A percentile compares a stretch with the other conserved stretches of the same genome.
Evolutionary conservation across 1,284 basidiomycete genomes (phyloP).

Genomic region (Ustilago shanxiensis): DNA sequence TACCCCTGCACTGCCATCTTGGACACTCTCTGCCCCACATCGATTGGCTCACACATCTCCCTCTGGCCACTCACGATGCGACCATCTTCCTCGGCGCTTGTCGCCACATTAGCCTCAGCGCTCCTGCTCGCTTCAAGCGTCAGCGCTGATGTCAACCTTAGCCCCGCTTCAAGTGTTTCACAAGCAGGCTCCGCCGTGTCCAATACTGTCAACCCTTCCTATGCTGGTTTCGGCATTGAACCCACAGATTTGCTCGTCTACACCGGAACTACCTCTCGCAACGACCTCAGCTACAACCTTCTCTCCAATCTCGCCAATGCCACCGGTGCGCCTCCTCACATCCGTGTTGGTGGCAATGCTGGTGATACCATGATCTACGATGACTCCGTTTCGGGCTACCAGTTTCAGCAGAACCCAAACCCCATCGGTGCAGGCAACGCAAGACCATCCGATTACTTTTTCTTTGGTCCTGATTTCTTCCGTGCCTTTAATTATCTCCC

Average conservation of each 20-base stretch:
- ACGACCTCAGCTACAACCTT: slow-evolving; percentile 55
- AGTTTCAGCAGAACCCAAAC: slow-evolving; percentile 33
- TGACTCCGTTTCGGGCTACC: slow-evolving; percentile 19
- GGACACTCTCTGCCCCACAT: not conserved
- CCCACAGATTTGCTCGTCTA: slow-evolving; percentile 54
- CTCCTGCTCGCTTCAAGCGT: slow-evolving; percentile 17
- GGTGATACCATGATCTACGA: slow-evolving; percentile 57
- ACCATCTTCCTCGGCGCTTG: slow-evolving; percentile 29
- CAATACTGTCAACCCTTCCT: slow-evolving; percentile 51
- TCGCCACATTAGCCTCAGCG: slow-evolving; percentile 38
- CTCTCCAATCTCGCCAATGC: slow-evolving; percentile 56
- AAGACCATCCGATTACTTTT: slow-evolving; percentile 31
- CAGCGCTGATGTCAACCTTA: slow-evolving; percentile 30
- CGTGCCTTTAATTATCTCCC: slow-evolving; percentile 45
- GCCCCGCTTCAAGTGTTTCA: slow-evolving; percentile 22
- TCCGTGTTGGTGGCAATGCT: slow-evolving; percentile 58
- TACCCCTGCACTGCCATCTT: not conserved
- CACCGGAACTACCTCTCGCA: slow-evolving; percentile 44
- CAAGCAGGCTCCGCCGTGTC: slow-evolving; percentile 45
- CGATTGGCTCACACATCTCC: not conserved
- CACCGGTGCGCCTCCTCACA: slow-evolving; percentile 56
- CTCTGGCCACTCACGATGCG: slow-evolving; percentile 18
- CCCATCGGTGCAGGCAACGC: slow-evolving; percentile 29
- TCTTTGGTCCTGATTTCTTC: slow-evolving; percentile 54
- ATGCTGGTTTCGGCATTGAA: slow-evolving; percentile 61